A percentile compares a stretch with the other conserved stretches of the same genome.
These are phyloP conservation scores for Cyclotella sp. DNA, from an alignment of 108 stramenopile genomes.

Conservation along the genomic window DNA sequence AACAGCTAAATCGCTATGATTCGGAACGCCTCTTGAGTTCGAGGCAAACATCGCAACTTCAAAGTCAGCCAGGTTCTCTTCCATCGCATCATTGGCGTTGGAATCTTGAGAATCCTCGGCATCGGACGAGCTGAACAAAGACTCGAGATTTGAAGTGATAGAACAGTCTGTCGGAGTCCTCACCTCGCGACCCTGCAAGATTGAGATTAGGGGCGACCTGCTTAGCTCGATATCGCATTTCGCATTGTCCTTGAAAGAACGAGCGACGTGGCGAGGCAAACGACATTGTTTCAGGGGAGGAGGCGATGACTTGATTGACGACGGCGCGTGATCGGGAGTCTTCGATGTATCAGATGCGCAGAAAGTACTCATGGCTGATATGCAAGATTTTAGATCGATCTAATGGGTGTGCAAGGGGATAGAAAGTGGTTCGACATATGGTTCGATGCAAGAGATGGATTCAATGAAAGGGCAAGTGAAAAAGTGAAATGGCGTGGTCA, in stretches of 20 bases:
- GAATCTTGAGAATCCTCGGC: neutral
- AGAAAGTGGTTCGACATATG: no score
- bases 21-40: neutral
- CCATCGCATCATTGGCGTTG: neutral
- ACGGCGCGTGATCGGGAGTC: neutral
- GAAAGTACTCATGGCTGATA: neutral
- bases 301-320: neutral
- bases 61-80: neutral
- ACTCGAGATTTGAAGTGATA: neutral
- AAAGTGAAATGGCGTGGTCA: no score
- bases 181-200: neutral
- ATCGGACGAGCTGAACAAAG: neutral
- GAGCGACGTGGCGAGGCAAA: neutral
- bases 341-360: neutral
- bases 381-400: no score
- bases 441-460: no score
- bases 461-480: no score
- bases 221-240: neutral
- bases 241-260: neutral
- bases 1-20: neutral
- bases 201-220: neutral
- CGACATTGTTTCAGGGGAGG: neutral
- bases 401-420: no score
- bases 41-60: conserved; percentile 1
- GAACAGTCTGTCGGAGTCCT: neutral